Evolutionary conservation across 139 green algal genomes (phyloP).

Genomic region (Chloropicon primus): DNA sequence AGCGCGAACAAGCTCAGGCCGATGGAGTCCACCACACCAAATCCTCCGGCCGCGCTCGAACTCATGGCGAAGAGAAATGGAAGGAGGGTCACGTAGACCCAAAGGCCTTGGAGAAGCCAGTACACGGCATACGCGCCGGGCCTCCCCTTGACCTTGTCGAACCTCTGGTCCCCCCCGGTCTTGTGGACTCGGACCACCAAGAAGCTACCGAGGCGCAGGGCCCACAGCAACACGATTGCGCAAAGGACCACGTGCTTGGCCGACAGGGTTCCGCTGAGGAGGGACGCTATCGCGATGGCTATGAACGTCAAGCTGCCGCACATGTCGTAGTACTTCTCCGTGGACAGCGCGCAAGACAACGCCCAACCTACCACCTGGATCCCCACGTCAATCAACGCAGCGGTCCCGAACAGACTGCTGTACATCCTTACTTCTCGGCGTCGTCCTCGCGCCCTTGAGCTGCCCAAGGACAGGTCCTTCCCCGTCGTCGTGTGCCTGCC

Average conservation of each 20-base stretch:
- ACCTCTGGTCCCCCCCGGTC: slow-evolving; percentile 53
- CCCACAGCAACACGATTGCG: slow-evolving; percentile 52
- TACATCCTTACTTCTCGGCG: background rate
- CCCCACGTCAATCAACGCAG: background rate
- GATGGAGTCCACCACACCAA: slow-evolving; percentile 1
- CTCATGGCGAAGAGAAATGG: slow-evolving; percentile 60
- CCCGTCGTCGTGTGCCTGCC: too few species aligned
- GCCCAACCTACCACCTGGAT: background rate
- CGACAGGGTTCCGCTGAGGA: background rate
- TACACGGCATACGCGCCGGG: slow-evolving; percentile 26
- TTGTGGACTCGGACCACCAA: slow-evolving; percentile 50
- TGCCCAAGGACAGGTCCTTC: too few species aligned
- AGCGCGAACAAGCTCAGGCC: slow-evolving; percentile 14
- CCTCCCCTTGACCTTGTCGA: slow-evolving; percentile 56
- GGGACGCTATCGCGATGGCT: background rate
- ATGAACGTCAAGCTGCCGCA: background rate
- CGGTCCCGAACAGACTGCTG: background rate
- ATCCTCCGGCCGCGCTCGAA: background rate
- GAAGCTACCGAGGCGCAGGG: slow-evolving; percentile 51
- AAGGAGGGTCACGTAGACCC: slow-evolving; percentile 57
- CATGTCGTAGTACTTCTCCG: background rate
- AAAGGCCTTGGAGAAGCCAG: slow-evolving; percentile 50
- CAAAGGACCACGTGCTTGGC: slow-evolving; percentile 23
- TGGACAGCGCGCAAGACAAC: background rate
- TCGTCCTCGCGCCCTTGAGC: too few species aligned